Base-by-base conservation (phyloP, 1,139 yeast genomes). In the Geotrichum bryndzae region DNA sequence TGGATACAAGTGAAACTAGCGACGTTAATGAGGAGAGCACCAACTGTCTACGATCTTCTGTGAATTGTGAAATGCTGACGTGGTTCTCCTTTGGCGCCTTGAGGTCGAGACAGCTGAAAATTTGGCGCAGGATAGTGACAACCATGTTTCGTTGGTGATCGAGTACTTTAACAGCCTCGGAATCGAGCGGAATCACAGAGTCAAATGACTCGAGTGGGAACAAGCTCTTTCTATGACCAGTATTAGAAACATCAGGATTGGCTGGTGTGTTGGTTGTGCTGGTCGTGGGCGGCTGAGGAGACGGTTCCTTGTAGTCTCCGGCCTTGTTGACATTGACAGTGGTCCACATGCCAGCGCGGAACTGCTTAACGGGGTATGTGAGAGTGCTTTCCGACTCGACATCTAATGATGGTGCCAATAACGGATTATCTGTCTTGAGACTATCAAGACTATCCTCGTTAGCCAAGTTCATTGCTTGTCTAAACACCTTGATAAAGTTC, bases 341-440 rank as follows among this genome's bases (percentile, higher is more conserved):
- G 3, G 63, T 48, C 70, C 71, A 69, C 29, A 62, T 60, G 25
- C 70, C 70, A n/a, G 67, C 67, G 13, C 63, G 64, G 56, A 64
- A 68, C 57, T 68, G 69, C 29, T 65, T 61, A 45, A 69, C 72
- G 6, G 66, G 63, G 58, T 66, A 70, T 18, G 60, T 53, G 15
- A 48, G 18, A 11, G 45, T 51, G 31, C 51, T 54, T 15, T 38
- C 58, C 31, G 45, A 51, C 2, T 60, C 56, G n/a, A 45, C 46
- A 15, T 46, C 52, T 41, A 23, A 41, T 2, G 66, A 65, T 6
- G 67, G 66, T 7, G 60, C 41, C 22, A 13, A 13, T 23, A 58
- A 23, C 2, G 31, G 27, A n/a, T 41, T 41, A 18, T 15, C 22
- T 11, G 48, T 5, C 15, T 35, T 27, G 3, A 61, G 18, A 1